Percentiles rank a stretch among this genome's conserved stretches.
These are phyloP conservation scores for Fabrea salina DNA, from an alignment of 169 alveolate genomes.

Conservation along the genomic window DNA sequence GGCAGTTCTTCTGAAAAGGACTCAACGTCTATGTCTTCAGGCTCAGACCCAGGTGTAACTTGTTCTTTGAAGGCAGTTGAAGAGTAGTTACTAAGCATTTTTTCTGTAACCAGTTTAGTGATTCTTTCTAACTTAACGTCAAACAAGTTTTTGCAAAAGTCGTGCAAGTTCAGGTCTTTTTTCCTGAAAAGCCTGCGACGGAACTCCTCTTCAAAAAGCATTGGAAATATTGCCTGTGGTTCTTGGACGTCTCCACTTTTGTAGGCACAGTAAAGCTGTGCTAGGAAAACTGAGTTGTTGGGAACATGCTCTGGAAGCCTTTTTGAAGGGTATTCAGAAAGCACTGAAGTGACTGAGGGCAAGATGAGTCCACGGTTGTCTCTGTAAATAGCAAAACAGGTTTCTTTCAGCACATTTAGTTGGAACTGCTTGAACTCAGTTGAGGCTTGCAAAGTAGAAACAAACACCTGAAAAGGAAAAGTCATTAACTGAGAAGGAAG, in stretches of 20 bases:
- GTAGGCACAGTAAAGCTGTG: neutral
- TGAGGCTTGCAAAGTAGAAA: neutral
- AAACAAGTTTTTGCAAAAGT: neutral
- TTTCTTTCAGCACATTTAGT: slow-evolving; percentile 13
- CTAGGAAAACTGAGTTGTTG: slow-evolving; percentile 9
- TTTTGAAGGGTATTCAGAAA: neutral
- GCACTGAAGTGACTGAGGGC: neutral
- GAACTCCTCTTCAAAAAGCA: slow-evolving; percentile 26
- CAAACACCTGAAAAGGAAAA: neutral
- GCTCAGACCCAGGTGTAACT: neutral
- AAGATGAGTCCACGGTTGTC: slow-evolving; percentile 9
- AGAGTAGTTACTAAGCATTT: no score
- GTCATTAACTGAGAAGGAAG: neutral
- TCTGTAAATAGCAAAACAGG: slow-evolving; percentile 16
- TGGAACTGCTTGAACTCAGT: slow-evolving; percentile 26
- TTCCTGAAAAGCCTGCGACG: slow-evolving; percentile 4
- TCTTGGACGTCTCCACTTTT: slow-evolving; percentile 1
- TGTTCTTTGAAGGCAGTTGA: no score
- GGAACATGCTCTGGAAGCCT: slow-evolving; percentile 18
- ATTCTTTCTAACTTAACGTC: neutral
- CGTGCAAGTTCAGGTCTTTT: slow-evolving; percentile 15
- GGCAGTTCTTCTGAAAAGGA: neutral
- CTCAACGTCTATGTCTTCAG: neutral
- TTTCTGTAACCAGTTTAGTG: neutral
- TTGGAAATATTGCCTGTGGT: neutral